Evolutionary conservation across 306 rosid species (phyloP), one percentile per base, ranked within the genome.

Genomic region (Ormosia emarginata): DNA sequence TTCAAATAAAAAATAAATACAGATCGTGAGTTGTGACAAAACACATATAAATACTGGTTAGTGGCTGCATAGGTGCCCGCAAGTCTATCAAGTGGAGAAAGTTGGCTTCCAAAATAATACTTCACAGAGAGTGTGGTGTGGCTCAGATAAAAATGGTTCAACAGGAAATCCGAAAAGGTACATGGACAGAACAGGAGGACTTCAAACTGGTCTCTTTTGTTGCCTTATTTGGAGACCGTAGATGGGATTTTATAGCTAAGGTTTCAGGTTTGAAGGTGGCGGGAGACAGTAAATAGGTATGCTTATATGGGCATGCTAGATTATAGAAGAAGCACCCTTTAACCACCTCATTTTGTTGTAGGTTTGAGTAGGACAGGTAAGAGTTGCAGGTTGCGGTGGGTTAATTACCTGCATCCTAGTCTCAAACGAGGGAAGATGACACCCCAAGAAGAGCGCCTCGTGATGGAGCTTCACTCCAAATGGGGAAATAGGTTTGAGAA

Each of bases 261-360:
- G 97, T 94, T 61, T 94, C 99, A 96, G 99, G 99, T 96, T 96
- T 96, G 99, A 92, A 89, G 99, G 98, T 94, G 99, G 99, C 62
- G 97, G 99, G 98, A 92, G 98, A 92, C 59, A 80, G 32, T 68
- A 18, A 30, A 79, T 83, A 93, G 94, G 96, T 81, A 92, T 82
- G 97, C 63, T 80, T 81, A 82, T 84, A 41, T 57, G 88, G 90
- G 71, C 61, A 87, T 82, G 86, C 59, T 36, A 29, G 69, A 12
- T 79, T 73, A 52, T 74, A 52, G 39, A 17, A 73, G 63, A 86
- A 85, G 68, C 91, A 81, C 64, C 73, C 82, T 90, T 92, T 88
- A 86, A 88, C 87, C 81, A 69, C 74, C 64, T 81, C 53, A 82
- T 80, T 88, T 88, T 85, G 82, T 80, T 88, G 90, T 91, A 96